A percentile compares a stretch with the other conserved stretches of the same genome.
These are phyloP conservation scores for Apophysomyces elegans DNA, from an alignment of 371 early-diverging fungal genomes.

Conservation along the genomic window DNA sequence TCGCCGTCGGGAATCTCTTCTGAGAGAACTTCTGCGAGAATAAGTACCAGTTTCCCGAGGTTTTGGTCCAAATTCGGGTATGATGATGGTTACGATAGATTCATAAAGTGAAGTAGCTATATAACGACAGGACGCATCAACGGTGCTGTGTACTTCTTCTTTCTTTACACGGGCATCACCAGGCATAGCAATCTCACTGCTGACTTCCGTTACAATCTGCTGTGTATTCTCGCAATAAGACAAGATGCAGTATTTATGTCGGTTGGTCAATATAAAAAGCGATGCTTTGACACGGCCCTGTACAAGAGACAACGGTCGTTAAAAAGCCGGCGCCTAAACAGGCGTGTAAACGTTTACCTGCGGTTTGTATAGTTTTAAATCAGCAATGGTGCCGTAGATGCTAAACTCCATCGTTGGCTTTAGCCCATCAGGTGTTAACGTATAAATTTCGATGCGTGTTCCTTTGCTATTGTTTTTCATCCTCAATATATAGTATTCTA, in stretches of 20 bases:
- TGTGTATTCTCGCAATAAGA: constrained; percentile 54
- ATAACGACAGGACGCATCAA: constrained; percentile 62
- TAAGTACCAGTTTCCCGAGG: constrained; percentile 31
- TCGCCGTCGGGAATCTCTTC: constrained; percentile 14
- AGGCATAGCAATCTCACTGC: constrained; percentile 65
- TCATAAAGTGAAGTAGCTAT: constrained; percentile 41
- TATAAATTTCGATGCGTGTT: constrained; percentile 74
- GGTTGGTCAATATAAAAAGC: constrained; percentile 63
- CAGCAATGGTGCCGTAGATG: constrained; percentile 73
- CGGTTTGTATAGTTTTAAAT: constrained; percentile 61
- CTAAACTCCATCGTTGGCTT: constrained; percentile 69
- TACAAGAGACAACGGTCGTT: background rate
- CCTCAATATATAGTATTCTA: background rate
- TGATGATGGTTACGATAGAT: constrained; percentile 34
- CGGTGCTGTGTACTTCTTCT: constrained; percentile 37
- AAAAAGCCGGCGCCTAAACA: background rate
- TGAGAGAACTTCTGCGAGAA: constrained; percentile 16
- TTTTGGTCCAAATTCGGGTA: constrained; percentile 25
- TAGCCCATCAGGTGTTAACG: constrained; percentile 62
- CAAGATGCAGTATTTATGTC: constrained; percentile 63
- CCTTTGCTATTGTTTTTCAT: constrained; percentile 58
- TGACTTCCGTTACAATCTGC: constrained; percentile 63
- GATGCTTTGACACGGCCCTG: constrained; percentile 56
- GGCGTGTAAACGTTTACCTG: constrained; percentile 31
- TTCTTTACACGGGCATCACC: constrained; percentile 51